Percentiles rank a stretch among this genome's conserved stretches.
These are phyloP conservation scores for Fonsecaea pedrosoi DNA, from an alignment of 2,329 filamentous ascomycete genomes.

Conservation along the genomic window DNA sequence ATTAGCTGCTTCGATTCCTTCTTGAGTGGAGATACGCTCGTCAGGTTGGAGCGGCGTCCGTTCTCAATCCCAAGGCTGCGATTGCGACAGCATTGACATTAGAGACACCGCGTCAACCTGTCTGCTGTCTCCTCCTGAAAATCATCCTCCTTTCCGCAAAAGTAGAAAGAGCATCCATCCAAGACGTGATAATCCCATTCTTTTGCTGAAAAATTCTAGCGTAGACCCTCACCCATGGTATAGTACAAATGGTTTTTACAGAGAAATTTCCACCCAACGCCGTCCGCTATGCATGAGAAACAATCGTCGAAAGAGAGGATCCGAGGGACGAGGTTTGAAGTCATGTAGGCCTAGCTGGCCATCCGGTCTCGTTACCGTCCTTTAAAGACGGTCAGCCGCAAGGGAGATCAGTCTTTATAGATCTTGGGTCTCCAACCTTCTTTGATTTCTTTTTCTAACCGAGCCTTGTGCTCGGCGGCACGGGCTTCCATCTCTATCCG, in stretches of 20 bases:
- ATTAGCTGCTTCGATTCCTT: background rate
- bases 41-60: background rate
- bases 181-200: conserved; percentile 9
- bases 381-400: conserved; percentile 37
- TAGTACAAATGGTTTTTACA: conserved; percentile 30
- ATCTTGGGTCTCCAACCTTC: conserved; percentile 95
- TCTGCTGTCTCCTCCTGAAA: background rate
- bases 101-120: background rate
- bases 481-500: conserved; percentile 86
- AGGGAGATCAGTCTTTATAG: conserved; percentile 77
- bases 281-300: conserved; percentile 37
- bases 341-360: conserved; percentile 8
- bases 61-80: background rate
- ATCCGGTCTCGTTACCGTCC: conserved; percentile 37
- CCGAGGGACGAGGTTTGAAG: conserved; percentile 1
- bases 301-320: conserved; percentile 15
- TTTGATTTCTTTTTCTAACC: conserved; percentile 77
- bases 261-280: conserved; percentile 29
- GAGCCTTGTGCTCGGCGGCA: conserved; percentile 72
- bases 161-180: conserved; percentile 2
- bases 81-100: background rate
- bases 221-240: conserved; percentile 9
- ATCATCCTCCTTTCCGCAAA: background rate
- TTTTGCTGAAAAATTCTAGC: conserved; percentile 11
- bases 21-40: conserved; percentile 25